phyloP scores from a whole-genome alignment of 495 filamentous ascomycete species.

The Aspergillus mulundensis region DNA sequence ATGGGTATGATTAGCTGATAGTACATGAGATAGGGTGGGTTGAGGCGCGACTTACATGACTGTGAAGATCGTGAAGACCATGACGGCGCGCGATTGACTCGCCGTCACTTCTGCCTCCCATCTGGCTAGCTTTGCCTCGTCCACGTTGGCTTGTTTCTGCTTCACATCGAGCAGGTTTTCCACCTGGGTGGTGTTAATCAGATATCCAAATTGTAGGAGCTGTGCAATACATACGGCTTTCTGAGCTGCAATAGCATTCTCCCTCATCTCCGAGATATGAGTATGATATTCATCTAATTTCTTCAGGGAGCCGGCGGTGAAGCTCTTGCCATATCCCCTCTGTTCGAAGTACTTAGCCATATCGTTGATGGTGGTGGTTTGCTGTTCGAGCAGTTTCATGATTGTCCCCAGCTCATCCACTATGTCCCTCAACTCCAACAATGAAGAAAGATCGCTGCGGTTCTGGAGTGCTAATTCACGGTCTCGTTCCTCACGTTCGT shows the following conservation, averaged over 20 bases:
- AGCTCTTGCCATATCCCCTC: constrained; percentile 30
- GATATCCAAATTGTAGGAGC: neutral
- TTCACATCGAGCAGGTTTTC: constrained; percentile 66
- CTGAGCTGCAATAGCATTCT: constrained; percentile 41
- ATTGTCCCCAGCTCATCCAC: constrained; percentile 62
- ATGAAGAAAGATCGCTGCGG: constrained; percentile 57
- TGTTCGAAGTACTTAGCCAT: constrained; percentile 44
- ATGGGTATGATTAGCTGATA: neutral
- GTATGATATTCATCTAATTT: constrained; percentile 54
- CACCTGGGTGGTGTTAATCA: constrained; percentile 35
- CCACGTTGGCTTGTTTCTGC: constrained; percentile 65
- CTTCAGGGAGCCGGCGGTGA: constrained; percentile 49
- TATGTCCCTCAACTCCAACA: constrained; percentile 63
- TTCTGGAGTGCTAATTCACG: constrained; percentile 50
- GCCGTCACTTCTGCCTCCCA: constrained; percentile 61
- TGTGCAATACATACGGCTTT: constrained; percentile 38
- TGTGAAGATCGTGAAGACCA: constrained; percentile 68
- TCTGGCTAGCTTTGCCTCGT: constrained; percentile 61
- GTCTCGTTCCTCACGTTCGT: constrained; percentile 49
- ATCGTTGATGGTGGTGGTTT: constrained; percentile 45
- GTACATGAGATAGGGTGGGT: constrained; percentile 25
- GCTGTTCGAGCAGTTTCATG: constrained; percentile 54
- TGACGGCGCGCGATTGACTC: constrained; percentile 58
- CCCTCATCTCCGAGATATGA: constrained; percentile 56
- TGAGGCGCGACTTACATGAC: constrained; percentile 53